Conservation (phyloP, 192 early-diverging fungal genomes). For the Rhizoclosmatium globosum region DNA sequence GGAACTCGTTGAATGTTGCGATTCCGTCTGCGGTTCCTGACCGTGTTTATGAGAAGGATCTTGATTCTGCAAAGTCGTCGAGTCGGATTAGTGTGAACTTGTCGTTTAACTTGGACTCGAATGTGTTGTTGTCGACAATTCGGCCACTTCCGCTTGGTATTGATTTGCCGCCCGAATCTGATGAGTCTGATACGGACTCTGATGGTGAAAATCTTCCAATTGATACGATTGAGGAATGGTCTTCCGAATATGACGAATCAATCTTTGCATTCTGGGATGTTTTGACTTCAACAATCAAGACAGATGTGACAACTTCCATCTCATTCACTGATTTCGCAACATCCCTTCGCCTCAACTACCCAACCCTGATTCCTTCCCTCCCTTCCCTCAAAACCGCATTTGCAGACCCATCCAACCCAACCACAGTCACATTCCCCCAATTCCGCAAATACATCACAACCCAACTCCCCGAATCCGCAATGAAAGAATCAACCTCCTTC, state of each 20-base stretch:
- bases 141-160: conserved; percentile 31
- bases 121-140: conserved; percentile 18
- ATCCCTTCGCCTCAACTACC: neutral
- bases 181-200: conserved; percentile 1
- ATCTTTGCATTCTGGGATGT: conserved; percentile 21
- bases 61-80: neutral
- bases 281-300: neutral
- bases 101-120: conserved; percentile 14
- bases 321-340: conserved; percentile 10
- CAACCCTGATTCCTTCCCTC: conserved; percentile 16
- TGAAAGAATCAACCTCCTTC: neutral
- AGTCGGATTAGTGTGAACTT: conserved; percentile 25
- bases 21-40: neutral
- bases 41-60: neutral
- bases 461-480: conserved; percentile 6
- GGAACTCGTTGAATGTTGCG: neutral
- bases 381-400: conserved; percentile 17
- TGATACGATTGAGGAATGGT: neutral
- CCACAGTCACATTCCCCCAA: neutral
- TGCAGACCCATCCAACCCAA: neutral
- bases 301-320: neutral
- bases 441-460: conserved; percentile 8
- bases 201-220: neutral
- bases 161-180: conserved; percentile 24
- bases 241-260: conserved; percentile 22